Evolutionary conservation across 495 filamentous ascomycete species (phyloP).

Genomic region (Neurospora sp.): DNA sequence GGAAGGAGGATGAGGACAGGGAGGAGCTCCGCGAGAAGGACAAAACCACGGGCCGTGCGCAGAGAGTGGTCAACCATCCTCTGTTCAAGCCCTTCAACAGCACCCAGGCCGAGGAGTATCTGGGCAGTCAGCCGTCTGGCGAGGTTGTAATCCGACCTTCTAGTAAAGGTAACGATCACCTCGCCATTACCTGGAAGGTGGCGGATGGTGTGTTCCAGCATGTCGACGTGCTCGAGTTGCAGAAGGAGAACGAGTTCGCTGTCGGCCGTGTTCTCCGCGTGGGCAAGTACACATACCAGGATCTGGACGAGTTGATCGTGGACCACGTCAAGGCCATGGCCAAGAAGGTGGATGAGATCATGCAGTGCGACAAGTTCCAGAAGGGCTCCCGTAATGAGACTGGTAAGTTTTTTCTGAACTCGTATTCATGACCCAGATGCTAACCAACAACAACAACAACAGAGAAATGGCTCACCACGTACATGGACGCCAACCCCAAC

Average conservation of each 20-base stretch:
- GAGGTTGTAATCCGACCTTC: constrained; percentile 93
- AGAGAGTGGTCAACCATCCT: constrained; percentile 94
- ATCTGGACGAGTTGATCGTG: constrained; percentile 95
- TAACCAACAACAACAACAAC: constrained; percentile 36
- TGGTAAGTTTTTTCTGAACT: constrained; percentile 47
- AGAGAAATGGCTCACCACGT: constrained; percentile 94
- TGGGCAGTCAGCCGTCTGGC: constrained; percentile 71
- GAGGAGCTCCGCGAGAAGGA: constrained; percentile 74
- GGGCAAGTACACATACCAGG: constrained; percentile 78
- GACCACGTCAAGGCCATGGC: constrained; percentile 96
- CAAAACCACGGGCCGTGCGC: constrained; percentile 66
- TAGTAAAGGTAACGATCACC: constrained; percentile 86
- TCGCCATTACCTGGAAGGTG: constrained; percentile 98
- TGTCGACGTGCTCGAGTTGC: constrained; percentile 90
- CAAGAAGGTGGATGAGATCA: constrained; percentile 94
- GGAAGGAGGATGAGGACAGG: constrained; percentile 65
- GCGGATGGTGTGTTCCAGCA: constrained; percentile 89
- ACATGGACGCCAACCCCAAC: constrained; percentile 90
- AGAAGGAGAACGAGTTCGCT: constrained; percentile 93
- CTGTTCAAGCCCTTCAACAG: constrained; percentile 89
- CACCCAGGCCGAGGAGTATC: constrained; percentile 84
- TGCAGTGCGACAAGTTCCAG: constrained; percentile 84
- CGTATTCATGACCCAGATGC: constrained; percentile 1
- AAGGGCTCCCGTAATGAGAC: constrained; percentile 67
- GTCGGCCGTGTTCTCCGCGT: constrained; percentile 77